Percentiles rank a stretch among this genome's conserved stretches.
Evolutionary conservation across 2,329 filamentous ascomycete species (phyloP).

Genomic region (Lecanicillium sp.): DNA sequence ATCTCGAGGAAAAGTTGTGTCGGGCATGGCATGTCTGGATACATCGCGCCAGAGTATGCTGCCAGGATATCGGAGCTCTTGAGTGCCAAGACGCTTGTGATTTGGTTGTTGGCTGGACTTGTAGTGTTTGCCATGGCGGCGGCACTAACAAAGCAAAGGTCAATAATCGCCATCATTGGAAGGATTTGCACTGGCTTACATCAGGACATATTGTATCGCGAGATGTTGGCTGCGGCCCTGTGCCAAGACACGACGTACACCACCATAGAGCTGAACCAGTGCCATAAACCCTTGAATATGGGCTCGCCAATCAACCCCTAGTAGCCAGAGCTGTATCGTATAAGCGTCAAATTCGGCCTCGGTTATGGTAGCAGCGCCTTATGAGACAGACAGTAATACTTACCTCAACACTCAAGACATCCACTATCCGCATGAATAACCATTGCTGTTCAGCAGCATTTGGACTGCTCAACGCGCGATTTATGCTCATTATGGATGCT

Average conservation of each 20-base stretch:
- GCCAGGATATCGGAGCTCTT: neutral
- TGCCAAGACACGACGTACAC: neutral
- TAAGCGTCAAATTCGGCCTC: conserved; percentile 1
- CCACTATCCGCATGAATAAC: too few relatives aligned
- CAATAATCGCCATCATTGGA: neutral
- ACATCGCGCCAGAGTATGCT: neutral
- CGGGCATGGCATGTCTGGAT: neutral
- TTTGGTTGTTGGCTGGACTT: neutral
- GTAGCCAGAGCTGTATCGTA: neutral
- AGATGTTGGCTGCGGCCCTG: neutral
- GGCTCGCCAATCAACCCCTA: neutral
- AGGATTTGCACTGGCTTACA: neutral
- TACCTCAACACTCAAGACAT: too few relatives aligned
- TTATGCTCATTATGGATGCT: neutral
- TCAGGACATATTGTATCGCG: neutral
- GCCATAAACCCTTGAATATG: conserved; percentile 1
- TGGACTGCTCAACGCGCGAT: neutral
- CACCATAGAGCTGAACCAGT: neutral
- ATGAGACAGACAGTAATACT: neutral
- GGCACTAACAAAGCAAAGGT: neutral
- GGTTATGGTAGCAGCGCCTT: neutral
- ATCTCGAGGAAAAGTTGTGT: neutral
- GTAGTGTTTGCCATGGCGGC: conserved; percentile 2
- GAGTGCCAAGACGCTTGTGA: neutral
- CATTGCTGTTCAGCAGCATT: too few relatives aligned